Evolutionary conservation across 495 filamentous ascomycete species (phyloP).

Genomic region (Evansstolkia leycettana): DNA sequence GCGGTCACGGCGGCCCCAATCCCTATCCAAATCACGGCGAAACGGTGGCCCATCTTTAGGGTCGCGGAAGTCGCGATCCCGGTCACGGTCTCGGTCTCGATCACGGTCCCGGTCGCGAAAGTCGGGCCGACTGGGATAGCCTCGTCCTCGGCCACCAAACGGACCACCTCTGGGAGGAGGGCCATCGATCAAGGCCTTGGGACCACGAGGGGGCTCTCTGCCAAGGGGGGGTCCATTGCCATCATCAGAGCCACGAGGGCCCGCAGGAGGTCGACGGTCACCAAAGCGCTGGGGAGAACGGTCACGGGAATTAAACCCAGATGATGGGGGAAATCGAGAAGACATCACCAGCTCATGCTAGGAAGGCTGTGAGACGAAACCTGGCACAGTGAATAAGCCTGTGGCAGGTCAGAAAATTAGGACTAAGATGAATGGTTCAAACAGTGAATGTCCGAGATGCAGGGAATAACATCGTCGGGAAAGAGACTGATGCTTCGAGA

Average conservation of each 20-base stretch:
- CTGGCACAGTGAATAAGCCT: too few species aligned
- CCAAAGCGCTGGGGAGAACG: slow-evolving; percentile 32
- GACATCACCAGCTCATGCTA: slow-evolving; percentile 41
- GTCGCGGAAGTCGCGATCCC: slow-evolving; percentile 30
- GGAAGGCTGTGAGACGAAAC: too few species aligned
- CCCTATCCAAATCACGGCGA: slow-evolving; percentile 20
- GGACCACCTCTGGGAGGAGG: slow-evolving; percentile 42
- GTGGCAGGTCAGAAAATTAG: background rate
- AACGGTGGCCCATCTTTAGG: slow-evolving; percentile 24
- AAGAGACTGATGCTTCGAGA: too few species aligned
- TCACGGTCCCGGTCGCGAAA: slow-evolving; percentile 50
- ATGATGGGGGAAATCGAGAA: slow-evolving; percentile 32
- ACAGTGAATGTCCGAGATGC: too few species aligned
- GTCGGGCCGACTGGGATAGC: slow-evolving; percentile 41
- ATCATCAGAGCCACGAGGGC: slow-evolving; percentile 30
- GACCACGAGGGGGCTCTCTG: slow-evolving; percentile 54
- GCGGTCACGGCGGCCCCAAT: slow-evolving; percentile 21
- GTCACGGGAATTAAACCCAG: slow-evolving; percentile 38
- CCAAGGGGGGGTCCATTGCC: slow-evolving; percentile 21
- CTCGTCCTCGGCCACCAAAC: slow-evolving; percentile 33
- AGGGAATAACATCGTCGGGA: too few species aligned
- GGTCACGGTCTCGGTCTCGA: slow-evolving; percentile 37
- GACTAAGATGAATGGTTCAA: too few species aligned
- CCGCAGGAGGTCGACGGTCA: slow-evolving; percentile 29
- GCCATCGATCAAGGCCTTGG: slow-evolving; percentile 55